Percentiles rank a stretch among this genome's conserved stretches.
phyloP scores from a whole-genome alignment of 805 yeast species.

The Torulaspora maleeae region DNA sequence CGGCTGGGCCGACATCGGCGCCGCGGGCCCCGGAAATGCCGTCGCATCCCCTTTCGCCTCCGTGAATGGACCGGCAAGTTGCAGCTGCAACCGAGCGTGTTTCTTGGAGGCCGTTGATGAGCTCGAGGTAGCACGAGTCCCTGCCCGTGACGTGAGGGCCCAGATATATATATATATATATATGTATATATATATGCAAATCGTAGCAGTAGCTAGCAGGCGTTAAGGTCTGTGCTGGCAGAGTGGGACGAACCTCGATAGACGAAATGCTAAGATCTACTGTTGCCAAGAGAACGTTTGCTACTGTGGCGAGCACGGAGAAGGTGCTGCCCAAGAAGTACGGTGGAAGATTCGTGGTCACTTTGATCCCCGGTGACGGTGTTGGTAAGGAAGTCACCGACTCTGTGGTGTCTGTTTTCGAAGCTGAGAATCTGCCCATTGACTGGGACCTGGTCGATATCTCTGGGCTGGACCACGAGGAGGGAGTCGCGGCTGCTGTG shows the following conservation, averaged over 20 bases:
- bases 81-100: not conserved
- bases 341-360: slow-evolving; percentile 92
- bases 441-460: slow-evolving; percentile 87
- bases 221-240: not conserved
- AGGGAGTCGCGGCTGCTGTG: slow-evolving; percentile 77
- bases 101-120: not conserved
- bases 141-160: not conserved
- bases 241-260: not conserved
- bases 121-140: not conserved
- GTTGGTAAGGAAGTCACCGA: slow-evolving; percentile 94
- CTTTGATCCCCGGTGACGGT: slow-evolving; percentile 97
- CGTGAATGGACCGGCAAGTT: not conserved
- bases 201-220: not conserved
- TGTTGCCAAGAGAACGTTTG: slow-evolving; percentile 39
- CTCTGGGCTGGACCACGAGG: slow-evolving; percentile 49
- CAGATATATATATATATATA: not conserved
- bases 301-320: slow-evolving; percentile 59
- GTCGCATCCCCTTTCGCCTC: not conserved
- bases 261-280: slow-evolving; percentile 33
- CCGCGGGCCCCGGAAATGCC: not conserved
- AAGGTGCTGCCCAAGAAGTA: slow-evolving; percentile 77
- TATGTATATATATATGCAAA: not conserved
- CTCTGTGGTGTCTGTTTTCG: slow-evolving; percentile 86
- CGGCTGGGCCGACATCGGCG: not conserved
- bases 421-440: slow-evolving; percentile 82